phyloP scores from a whole-genome alignment of 208 protist genomes.

The Crithidia expoeki region DNA sequence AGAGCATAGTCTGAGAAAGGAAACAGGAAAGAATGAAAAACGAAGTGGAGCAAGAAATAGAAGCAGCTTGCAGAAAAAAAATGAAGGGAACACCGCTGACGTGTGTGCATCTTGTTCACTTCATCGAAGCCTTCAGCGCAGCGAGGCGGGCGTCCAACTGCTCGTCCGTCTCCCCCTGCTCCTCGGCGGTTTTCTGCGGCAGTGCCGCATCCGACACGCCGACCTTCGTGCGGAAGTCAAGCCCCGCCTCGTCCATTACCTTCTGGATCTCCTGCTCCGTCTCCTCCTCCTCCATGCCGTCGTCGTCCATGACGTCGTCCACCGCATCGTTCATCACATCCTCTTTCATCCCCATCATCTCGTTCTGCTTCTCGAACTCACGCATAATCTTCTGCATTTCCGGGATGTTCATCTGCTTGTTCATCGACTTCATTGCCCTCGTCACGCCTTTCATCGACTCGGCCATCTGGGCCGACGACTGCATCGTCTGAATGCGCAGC shows the following conservation, averaged over 20 bases:
- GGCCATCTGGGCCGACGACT: conserved; percentile 89
- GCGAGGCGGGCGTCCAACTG: conserved; percentile 86
- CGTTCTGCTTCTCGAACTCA: conserved; percentile 98
- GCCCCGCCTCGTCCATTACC: conserved; percentile 91
- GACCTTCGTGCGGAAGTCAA: conserved; percentile 88
- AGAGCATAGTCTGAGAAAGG: too few species aligned
- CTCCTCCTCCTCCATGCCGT: conserved; percentile 92
- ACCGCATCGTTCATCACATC: conserved; percentile 98
- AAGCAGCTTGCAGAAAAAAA: conserved; percentile 4
- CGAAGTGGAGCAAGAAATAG: background rate
- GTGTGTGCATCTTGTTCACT: conserved; percentile 33
- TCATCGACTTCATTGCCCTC: conserved; percentile 95
- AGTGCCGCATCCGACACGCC: conserved; percentile 56
- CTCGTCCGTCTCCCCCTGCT: conserved; percentile 68
- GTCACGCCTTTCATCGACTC: conserved; percentile 92
- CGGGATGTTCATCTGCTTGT: conserved; percentile 96
- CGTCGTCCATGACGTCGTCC: conserved; percentile 92
- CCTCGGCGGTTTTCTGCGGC: conserved; percentile 46
- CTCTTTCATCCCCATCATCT: conserved; percentile 98
- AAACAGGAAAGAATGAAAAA: conserved; percentile 4
- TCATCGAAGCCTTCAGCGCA: conserved; percentile 78
- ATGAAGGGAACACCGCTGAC: background rate
- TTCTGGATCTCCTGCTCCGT: conserved; percentile 91
- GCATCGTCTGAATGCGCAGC: conserved; percentile 95
- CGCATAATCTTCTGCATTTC: conserved; percentile 98